phyloP scores from a whole-genome alignment of 2,329 filamentous ascomycete species.

The Cordyceps farinosa region DNA sequence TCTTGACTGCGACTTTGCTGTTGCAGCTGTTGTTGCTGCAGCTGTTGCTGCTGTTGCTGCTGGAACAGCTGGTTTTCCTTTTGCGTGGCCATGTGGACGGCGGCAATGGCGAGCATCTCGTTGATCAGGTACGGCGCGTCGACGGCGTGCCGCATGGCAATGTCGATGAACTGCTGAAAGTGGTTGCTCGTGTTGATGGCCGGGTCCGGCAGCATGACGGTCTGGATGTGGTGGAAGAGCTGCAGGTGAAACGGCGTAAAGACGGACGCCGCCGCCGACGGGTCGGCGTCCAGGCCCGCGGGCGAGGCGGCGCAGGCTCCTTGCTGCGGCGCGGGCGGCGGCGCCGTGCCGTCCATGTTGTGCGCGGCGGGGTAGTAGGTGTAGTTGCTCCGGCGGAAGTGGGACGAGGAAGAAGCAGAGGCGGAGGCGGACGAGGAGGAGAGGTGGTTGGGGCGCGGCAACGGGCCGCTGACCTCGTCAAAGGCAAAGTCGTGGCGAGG shows the following conservation, averaged over 20 bases:
- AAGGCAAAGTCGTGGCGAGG: neutral
- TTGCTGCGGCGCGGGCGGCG: conserved; percentile 3
- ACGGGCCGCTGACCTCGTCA: neutral
- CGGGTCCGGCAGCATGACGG: conserved; percentile 23
- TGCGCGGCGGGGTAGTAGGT: neutral
- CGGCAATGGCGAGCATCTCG: conserved; percentile 43
- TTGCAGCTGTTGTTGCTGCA: neutral
- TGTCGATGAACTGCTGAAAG: conserved; percentile 27
- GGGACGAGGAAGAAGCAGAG: neutral
- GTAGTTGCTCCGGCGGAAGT: conserved; percentile 13
- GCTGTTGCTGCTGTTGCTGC: conserved; percentile 6
- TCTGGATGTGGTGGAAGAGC: conserved; percentile 37
- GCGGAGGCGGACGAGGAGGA: too few species aligned
- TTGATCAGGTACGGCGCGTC: conserved; percentile 44
- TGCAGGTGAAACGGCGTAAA: conserved; percentile 39
- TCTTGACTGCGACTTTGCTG: neutral
- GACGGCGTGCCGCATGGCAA: conserved; percentile 32
- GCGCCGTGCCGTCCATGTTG: neutral
- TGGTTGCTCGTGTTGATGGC: conserved; percentile 23
- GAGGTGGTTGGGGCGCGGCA: neutral
- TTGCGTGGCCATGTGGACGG: conserved; percentile 33
- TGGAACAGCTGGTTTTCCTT: conserved; percentile 24
- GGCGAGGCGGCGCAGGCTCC: conserved; percentile 11
- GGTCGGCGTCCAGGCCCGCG: conserved; percentile 5
- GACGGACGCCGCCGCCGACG: conserved; percentile 22